phyloP scores from a whole-genome alignment of 495 filamentous ascomycete species.

The Daldinia vernicosa region DNA sequence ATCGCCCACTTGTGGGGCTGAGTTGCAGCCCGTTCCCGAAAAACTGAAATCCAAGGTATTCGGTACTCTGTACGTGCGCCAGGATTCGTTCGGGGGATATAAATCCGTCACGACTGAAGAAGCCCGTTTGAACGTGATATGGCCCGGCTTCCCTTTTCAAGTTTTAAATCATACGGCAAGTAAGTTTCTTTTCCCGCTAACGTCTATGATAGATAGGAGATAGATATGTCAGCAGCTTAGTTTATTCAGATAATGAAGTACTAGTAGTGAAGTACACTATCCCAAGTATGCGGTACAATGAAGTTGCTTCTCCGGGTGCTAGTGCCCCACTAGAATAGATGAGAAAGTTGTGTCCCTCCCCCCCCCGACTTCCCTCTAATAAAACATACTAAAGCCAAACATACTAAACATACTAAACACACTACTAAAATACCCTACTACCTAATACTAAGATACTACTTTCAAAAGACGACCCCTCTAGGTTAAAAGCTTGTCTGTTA shows the following conservation, averaged over 20 bases:
- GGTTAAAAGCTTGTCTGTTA: constrained; percentile 29
- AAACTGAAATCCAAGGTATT: constrained; percentile 10
- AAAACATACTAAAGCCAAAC: not conserved
- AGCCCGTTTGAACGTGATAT: not conserved
- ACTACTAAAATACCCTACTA: not conserved
- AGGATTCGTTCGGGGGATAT: constrained; percentile 24
- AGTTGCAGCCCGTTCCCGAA: constrained; percentile 34
- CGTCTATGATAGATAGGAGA: not conserved
- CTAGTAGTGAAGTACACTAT: too few relatives aligned
- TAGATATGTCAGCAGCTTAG: not conserved
- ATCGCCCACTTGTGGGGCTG: constrained; percentile 35
- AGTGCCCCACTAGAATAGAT: constrained; percentile 27
- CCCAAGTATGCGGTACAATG: constrained; percentile 7
- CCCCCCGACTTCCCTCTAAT: not conserved
- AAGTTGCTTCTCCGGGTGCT: constrained; percentile 5
- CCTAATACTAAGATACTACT: not conserved
- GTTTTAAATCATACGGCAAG: constrained; percentile 11
- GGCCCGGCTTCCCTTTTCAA: constrained; percentile 27
- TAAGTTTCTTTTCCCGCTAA: not conserved
- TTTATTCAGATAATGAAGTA: constrained; percentile 1
- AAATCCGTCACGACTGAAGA: constrained; percentile 30
- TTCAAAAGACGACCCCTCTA: constrained; percentile 17
- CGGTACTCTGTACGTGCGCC: constrained; percentile 14
- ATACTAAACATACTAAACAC: not conserved
- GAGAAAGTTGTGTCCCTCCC: not conserved